Evolutionary conservation across 2,329 filamentous ascomycete genomes (phyloP).

Genomic region (Emydomyces testavorans): DNA sequence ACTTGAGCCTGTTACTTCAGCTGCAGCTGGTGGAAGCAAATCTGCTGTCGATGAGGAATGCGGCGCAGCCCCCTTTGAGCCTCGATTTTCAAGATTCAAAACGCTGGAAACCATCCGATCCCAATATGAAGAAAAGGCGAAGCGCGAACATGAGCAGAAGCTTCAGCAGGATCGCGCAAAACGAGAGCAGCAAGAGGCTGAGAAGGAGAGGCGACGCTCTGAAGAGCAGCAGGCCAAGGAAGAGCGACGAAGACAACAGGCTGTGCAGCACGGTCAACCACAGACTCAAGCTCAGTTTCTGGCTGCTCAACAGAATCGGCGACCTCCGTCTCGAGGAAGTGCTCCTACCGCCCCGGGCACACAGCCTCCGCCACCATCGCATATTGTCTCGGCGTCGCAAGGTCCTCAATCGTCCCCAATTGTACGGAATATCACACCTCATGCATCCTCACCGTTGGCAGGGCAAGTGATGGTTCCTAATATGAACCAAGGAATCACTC

Average conservation of each 20-base stretch:
- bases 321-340: slow-evolving; percentile 39
- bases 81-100: slow-evolving; percentile 84
- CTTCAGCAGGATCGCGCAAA: slow-evolving; percentile 40
- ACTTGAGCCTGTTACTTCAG: slow-evolving; percentile 49
- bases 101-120: slow-evolving; percentile 73
- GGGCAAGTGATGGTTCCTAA: slow-evolving; percentile 31
- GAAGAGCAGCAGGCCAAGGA: slow-evolving; percentile 37
- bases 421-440: slow-evolving; percentile 38
- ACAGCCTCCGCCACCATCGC: slow-evolving; percentile 26
- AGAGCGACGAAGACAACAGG: slow-evolving; percentile 31
- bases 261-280: slow-evolving; percentile 39
- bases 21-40: slow-evolving; percentile 45
- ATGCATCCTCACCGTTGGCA: slow-evolving; percentile 37
- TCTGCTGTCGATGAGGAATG: slow-evolving; percentile 64
- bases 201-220: slow-evolving; percentile 38
- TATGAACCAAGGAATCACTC: slow-evolving; percentile 30
- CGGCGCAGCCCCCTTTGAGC: slow-evolving; percentile 63
- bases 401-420: slow-evolving; percentile 38
- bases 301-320: slow-evolving; percentile 38
- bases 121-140: slow-evolving; percentile 59
- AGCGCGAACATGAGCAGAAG: slow-evolving; percentile 39
- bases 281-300: slow-evolving; percentile 29
- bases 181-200: slow-evolving; percentile 39
- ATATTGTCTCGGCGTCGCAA: slow-evolving; percentile 27
- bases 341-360: slow-evolving; percentile 20